Percentiles rank a stretch among this genome's conserved stretches.
phyloP scores from a whole-genome alignment of 1,284 basidiomycete genomes.

The Austropuccinia psidii region DNA sequence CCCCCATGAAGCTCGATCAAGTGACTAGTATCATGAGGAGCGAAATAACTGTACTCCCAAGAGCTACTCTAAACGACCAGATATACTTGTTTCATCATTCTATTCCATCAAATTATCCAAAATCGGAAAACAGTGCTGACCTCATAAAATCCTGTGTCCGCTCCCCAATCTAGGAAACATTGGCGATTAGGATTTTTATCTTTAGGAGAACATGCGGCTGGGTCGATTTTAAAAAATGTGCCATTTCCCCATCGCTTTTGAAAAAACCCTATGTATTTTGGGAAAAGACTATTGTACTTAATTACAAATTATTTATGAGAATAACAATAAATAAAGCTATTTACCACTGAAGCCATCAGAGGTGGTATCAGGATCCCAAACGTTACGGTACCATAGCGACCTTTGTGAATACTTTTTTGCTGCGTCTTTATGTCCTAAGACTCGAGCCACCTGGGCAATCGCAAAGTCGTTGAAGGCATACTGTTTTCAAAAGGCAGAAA shows the following conservation, averaged over 20 bases:
- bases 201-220: background rate
- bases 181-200: background rate
- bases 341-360: constrained; percentile 55
- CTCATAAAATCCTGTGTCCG: background rate
- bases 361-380: constrained; percentile 55
- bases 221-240: background rate
- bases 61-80: background rate
- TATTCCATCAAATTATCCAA: background rate
- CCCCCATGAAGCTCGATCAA: constrained; percentile 58
- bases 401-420: constrained; percentile 51
- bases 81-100: background rate
- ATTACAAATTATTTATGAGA: too few relatives aligned
- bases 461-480: background rate
- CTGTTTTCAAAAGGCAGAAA: background rate
- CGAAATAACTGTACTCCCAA: constrained; percentile 55
- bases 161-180: background rate
- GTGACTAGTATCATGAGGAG: constrained; percentile 57
- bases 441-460: background rate
- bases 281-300: too few relatives aligned
- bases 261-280: background rate
- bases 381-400: constrained; percentile 55
- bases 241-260: background rate
- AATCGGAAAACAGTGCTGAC: background rate
- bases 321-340: constrained; percentile 53
- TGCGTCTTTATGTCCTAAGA: background rate